A percentile compares a stretch with the other conserved stretches of the same genome.
These are phyloP conservation scores for Citrus medica DNA, from an alignment of 345 rosid species.

Conservation along the genomic window DNA sequence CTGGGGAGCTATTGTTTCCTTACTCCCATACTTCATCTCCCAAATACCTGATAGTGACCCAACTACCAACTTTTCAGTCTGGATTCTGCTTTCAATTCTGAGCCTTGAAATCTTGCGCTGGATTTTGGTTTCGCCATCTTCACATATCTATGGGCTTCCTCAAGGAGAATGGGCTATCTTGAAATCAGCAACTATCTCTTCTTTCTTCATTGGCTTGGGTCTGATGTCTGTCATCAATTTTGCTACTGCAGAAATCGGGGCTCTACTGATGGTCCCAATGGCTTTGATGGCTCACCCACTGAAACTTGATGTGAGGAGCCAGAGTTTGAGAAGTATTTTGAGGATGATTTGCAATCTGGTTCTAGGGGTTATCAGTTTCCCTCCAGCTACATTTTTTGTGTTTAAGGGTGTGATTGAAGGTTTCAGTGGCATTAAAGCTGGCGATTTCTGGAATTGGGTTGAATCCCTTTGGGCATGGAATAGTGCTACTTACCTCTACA, in stretches of 20 bases:
- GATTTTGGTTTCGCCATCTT: constrained; percentile 43
- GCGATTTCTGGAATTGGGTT: constrained; percentile 83
- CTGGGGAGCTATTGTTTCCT: constrained; percentile 62
- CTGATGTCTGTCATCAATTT: constrained; percentile 94
- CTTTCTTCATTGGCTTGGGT: constrained; percentile 71
- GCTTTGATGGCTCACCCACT: constrained; percentile 76
- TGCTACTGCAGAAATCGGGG: constrained; percentile 89
- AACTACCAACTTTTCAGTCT: constrained; percentile 41
- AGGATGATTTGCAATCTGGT: constrained; percentile 41
- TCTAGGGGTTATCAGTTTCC: constrained; percentile 51
- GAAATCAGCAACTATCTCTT: constrained; percentile 82
- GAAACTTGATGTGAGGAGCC: constrained; percentile 43
- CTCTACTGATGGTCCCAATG: constrained; percentile 68
- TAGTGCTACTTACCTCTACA: constrained; percentile 88
- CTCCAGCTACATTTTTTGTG: constrained; percentile 55
- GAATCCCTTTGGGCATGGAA: constrained; percentile 91
- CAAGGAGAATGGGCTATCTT: constrained; percentile 60
- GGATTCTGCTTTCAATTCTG: constrained; percentile 56
- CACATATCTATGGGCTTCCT: constrained; percentile 20
- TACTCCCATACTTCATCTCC: constrained; percentile 69
- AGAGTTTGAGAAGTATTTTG: constrained; percentile 25
- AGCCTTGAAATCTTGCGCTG: constrained; percentile 44
- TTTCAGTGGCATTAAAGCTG: constrained; percentile 33
- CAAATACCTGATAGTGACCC: constrained; percentile 56
- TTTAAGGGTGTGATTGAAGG: constrained; percentile 48